phyloP scores from a whole-genome alignment of 768 basidiomycete species.

The Lepiota brunneoincarnata region DNA sequence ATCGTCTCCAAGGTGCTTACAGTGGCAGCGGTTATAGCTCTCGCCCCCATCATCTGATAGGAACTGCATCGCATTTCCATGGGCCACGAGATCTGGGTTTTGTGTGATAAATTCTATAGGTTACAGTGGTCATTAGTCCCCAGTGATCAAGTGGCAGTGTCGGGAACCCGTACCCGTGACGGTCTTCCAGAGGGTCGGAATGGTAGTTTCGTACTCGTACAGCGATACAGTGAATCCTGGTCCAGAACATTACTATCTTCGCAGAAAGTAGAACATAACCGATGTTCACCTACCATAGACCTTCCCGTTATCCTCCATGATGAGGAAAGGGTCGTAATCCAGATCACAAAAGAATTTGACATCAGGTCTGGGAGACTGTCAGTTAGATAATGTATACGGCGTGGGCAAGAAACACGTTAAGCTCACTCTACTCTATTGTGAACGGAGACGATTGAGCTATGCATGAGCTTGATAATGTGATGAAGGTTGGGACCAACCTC shows the following conservation, averaged over 20 bases:
- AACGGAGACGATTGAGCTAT: conserved; percentile 1
- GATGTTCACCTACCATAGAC: conserved; percentile 60
- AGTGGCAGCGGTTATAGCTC: conserved; percentile 76
- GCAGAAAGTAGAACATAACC: background rate
- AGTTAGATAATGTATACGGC: too few species aligned
- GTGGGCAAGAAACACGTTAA: background rate
- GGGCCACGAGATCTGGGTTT: conserved; percentile 57
- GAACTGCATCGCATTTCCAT: conserved; percentile 79
- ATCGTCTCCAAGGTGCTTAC: conserved; percentile 31
- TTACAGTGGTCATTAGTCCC: background rate
- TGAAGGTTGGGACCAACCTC: conserved; percentile 35
- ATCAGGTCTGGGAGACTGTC: conserved; percentile 53
- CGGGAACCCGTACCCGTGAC: conserved; percentile 54
- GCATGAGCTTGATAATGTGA: background rate
- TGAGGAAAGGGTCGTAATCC: conserved; percentile 82
- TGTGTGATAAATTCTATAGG: conserved; percentile 70
- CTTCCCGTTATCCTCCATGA: conserved; percentile 85
- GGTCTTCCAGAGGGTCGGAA: conserved; percentile 80
- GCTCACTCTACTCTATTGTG: conserved; percentile 44
- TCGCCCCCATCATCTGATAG: conserved; percentile 74
- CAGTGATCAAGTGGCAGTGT: background rate
- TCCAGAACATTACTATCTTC: conserved; percentile 15
- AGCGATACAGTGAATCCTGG: conserved; percentile 80
- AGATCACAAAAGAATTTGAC: conserved; percentile 87
- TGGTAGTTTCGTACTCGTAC: conserved; percentile 82